Percentiles rank a stretch among this genome's conserved stretches.
Conservation (phyloP, 148 eudicot species). For the Chenopodium suecicum region DNA sequence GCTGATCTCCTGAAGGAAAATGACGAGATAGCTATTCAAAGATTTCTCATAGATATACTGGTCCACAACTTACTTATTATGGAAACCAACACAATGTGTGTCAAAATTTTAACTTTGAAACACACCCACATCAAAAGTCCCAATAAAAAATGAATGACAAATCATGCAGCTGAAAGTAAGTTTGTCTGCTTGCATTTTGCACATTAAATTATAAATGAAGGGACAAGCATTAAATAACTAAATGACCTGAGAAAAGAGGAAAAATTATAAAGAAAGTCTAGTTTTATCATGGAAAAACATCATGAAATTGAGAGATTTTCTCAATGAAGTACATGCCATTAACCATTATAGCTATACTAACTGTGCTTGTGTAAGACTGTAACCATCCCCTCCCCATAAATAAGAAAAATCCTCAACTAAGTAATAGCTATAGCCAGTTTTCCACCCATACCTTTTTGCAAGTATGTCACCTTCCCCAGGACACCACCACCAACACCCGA, state of each 20-base stretch:
- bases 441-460: too few relatives aligned
- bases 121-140: background rate
- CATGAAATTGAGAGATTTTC: background rate
- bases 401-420: background rate
- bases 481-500: background rate
- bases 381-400: background rate
- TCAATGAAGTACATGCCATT: background rate
- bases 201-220: background rate
- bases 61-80: background rate
- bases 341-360: background rate
- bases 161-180: background rate
- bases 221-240: background rate
- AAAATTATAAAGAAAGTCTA: background rate
- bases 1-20: slow-evolving; percentile 37
- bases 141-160: background rate
- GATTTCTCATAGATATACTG: background rate
- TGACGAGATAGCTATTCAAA: background rate
- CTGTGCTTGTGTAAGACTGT: background rate
- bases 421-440: background rate
- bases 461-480: background rate
- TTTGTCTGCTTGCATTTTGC: background rate
- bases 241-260: background rate
- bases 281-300: background rate
- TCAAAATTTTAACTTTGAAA: background rate
- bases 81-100: background rate